phyloP scores from a whole-genome alignment of 2,329 filamentous ascomycete genomes.

The Rhinocladiella similis region DNA sequence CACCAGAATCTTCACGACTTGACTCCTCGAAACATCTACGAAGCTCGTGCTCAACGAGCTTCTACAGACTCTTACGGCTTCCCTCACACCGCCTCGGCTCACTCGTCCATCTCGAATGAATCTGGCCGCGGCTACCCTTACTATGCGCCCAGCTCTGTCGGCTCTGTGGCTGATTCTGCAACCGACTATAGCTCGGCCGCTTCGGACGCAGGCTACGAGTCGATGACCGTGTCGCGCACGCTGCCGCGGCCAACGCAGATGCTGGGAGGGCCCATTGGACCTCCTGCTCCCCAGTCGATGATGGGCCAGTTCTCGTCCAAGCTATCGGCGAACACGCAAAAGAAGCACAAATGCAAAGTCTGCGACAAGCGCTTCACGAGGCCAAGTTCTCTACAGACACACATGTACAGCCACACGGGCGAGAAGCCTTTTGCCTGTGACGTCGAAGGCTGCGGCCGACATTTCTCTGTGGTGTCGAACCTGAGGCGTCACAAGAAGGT shows the following conservation, averaged over 20 bases:
- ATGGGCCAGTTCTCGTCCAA: constrained; percentile 99
- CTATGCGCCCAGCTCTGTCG: constrained; percentile 73
- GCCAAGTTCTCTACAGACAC: constrained; percentile 90
- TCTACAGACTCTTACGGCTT: constrained; percentile 90
- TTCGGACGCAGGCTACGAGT: constrained; percentile 74
- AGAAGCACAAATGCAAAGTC: constrained; percentile 99
- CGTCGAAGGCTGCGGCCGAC: constrained; percentile 88
- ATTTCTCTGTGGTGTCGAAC: constrained; percentile 97
- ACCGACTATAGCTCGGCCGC: constrained; percentile 91
- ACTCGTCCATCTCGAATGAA: constrained; percentile 91
- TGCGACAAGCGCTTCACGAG: constrained; percentile 97
- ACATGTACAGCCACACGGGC: constrained; percentile 98
- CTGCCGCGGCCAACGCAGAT: constrained; percentile 74
- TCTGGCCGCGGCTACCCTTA: constrained; percentile 82
- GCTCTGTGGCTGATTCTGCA: constrained; percentile 55
- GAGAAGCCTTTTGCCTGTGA: constrained; percentile 97
- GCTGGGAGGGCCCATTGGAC: constrained; percentile 60
- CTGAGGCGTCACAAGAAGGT: constrained; percentile 93
- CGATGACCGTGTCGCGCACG: constrained; percentile 71
- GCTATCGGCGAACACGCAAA: constrained; percentile 90
- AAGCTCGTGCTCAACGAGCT: constrained; percentile 64
- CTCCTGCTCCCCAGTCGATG: constrained; percentile 91
- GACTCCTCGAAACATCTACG: constrained; percentile 87
- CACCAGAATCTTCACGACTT: constrained; percentile 62
- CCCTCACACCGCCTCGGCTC: constrained; percentile 77